phyloP scores from a whole-genome alignment of 2,329 filamentous ascomycete genomes.

The Neofusicoccum laricinum region DNA sequence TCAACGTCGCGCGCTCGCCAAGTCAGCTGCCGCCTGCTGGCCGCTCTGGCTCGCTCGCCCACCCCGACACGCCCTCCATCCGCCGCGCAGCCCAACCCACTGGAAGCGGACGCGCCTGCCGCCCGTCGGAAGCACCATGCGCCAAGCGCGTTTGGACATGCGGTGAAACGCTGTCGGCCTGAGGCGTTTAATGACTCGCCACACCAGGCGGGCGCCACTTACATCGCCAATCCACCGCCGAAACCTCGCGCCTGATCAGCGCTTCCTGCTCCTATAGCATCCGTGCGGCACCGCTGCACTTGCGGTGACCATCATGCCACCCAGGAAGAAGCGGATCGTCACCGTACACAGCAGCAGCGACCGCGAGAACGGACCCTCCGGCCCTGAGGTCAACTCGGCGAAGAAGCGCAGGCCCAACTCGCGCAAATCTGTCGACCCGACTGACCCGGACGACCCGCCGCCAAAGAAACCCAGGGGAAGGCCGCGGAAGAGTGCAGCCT shows the following conservation, averaged over 20 bases:
- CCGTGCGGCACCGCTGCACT: constrained; percentile 2
- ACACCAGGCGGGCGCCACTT: constrained; percentile 6
- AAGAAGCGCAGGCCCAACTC: constrained; percentile 1
- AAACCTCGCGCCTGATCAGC: background rate
- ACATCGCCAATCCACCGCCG: background rate
- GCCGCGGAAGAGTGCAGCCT: constrained; percentile 1
- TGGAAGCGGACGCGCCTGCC: background rate
- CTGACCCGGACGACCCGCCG: background rate
- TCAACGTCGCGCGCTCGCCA: background rate
- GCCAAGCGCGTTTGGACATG: background rate
- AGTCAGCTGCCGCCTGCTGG: background rate
- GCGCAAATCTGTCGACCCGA: background rate
- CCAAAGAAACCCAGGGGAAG: constrained; percentile 12
- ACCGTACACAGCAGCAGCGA: constrained; percentile 13
- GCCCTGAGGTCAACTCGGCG: background rate
- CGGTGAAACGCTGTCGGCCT: constrained; percentile 9
- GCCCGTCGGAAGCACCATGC: background rate
- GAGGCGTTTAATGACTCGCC: constrained; percentile 12
- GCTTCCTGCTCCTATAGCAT: background rate
- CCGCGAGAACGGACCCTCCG: background rate
- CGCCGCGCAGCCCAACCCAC: background rate
- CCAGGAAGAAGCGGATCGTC: constrained; percentile 11
- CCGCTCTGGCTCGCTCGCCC: background rate
- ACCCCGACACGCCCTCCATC: too few relatives aligned
- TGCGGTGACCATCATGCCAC: constrained; percentile 10